Conservation (phyloP, 139 green algal genomes). For the Coelastrella sp. region DNA sequence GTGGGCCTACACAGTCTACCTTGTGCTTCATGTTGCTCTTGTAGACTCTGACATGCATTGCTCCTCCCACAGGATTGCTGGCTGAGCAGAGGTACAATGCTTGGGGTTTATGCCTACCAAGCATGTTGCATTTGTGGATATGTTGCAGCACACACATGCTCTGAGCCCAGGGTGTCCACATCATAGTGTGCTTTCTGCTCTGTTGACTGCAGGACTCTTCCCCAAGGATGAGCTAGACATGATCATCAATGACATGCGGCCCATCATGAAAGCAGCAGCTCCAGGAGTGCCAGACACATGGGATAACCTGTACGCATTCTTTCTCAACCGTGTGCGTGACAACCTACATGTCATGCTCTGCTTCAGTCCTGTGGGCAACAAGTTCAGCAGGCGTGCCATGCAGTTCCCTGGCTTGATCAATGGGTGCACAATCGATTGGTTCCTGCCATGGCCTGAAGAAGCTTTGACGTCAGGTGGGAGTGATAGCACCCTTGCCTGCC, state of each 20-base stretch:
- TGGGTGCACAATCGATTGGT: slow-evolving; percentile 97
- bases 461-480: slow-evolving; percentile 60
- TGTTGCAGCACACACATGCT: too few relatives aligned
- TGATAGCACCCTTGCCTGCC: not conserved
- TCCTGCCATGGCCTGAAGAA: slow-evolving; percentile 77
- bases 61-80: not conserved
- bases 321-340: slow-evolving; percentile 90
- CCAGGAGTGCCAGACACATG: slow-evolving; percentile 84
- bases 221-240: slow-evolving; percentile 96
- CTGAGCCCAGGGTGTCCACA: not conserved
- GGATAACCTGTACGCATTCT: slow-evolving; percentile 95
- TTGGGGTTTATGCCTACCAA: not conserved
- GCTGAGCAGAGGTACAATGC: too few relatives aligned
- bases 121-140: not conserved
- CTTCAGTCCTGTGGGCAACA: slow-evolving; percentile 92
- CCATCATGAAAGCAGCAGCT: slow-evolving; percentile 75
- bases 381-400: slow-evolving; percentile 86
- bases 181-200: not conserved
- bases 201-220: slow-evolving; percentile 80
- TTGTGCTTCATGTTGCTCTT: not conserved
- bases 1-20: not conserved
- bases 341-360: slow-evolving; percentile 95
- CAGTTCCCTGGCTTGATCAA: slow-evolving; percentile 97
- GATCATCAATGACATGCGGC: slow-evolving; percentile 93
- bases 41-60: too few relatives aligned